Evolutionary conservation across 192 early-diverging fungal species (phyloP).

Genomic region (Podila clonocystis): DNA sequence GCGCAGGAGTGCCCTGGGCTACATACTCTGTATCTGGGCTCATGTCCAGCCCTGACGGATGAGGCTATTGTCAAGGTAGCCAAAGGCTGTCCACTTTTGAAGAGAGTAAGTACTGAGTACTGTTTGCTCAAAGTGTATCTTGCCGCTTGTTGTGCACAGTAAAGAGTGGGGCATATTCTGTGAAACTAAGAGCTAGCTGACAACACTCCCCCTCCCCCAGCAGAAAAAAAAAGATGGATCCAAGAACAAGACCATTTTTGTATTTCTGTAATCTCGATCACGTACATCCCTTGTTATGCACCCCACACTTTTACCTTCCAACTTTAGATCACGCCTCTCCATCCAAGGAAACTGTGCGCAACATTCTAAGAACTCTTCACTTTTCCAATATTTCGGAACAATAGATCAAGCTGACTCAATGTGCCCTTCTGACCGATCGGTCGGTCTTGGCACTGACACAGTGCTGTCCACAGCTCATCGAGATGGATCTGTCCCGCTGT

Average conservation of each 20-base stretch:
- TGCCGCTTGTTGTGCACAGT: neutral
- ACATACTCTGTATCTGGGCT: constrained; percentile 65
- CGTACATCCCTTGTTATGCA: no score
- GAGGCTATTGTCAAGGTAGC: constrained; percentile 57
- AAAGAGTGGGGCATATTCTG: no score
- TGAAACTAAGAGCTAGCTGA: no score
- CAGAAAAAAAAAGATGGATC: no score
- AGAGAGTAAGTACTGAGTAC: constrained; percentile 55
- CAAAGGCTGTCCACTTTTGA: constrained; percentile 52
- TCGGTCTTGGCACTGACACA: constrained; percentile 57
- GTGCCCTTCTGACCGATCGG: constrained; percentile 55
- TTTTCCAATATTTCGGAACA: neutral
- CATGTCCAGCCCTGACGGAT: constrained; percentile 60
- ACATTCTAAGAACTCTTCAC: no score
- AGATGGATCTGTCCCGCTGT: constrained; percentile 67
- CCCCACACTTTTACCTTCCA: no score
- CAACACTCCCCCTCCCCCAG: no score
- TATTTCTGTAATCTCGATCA: no score
- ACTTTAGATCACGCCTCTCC: no score
- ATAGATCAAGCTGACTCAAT: constrained; percentile 70
- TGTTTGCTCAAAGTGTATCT: neutral
- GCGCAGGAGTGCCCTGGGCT: constrained; percentile 56
- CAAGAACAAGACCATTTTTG: no score
- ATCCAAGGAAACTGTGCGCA: no score
- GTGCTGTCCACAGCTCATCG: constrained; percentile 59